These are phyloP conservation scores for Pseudisothecium myosuroides DNA, from an alignment of 225 moss, liverwort and hornwort species.

Conservation along the genomic window DNA sequence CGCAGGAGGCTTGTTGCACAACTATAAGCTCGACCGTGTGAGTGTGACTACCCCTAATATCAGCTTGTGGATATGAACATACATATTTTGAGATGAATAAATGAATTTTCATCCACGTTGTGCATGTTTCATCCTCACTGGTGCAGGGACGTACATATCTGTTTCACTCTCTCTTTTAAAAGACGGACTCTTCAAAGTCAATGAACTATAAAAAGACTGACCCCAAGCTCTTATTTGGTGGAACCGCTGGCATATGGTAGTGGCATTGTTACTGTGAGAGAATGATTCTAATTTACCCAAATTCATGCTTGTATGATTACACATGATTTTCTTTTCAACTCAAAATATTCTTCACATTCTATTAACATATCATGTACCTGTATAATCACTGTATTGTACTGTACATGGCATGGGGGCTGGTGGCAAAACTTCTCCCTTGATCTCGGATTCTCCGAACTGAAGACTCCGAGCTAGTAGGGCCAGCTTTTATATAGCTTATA, in stretches of 20 bases:
- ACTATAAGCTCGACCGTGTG: too few species aligned
- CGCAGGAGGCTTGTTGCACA: too few species aligned
- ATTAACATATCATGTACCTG: neutral
- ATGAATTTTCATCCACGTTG: neutral
- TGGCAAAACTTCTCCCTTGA: neutral
- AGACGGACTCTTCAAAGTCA: neutral
- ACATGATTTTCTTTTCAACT: neutral
- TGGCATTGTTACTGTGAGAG: neutral
- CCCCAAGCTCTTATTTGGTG: neutral
- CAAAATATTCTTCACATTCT: neutral
- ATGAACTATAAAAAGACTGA: neutral
- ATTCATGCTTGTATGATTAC: neutral
- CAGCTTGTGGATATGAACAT: neutral
- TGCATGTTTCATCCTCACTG: neutral
- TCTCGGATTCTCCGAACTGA: neutral
- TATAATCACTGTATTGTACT: neutral
- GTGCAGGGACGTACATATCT: neutral
- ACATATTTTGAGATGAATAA: neutral
- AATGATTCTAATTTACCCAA: neutral
- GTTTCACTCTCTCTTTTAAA: neutral
- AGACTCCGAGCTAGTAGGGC: neutral
- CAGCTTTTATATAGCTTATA: too few species aligned
- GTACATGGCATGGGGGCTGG: neutral
- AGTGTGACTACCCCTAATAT: too few species aligned
- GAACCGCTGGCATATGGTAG: too few species aligned